A percentile compares a stretch with the other conserved stretches of the same genome.
Evolutionary conservation across 495 filamentous ascomycete genomes (phyloP).

Genomic region (Cercophora scortea): DNA sequence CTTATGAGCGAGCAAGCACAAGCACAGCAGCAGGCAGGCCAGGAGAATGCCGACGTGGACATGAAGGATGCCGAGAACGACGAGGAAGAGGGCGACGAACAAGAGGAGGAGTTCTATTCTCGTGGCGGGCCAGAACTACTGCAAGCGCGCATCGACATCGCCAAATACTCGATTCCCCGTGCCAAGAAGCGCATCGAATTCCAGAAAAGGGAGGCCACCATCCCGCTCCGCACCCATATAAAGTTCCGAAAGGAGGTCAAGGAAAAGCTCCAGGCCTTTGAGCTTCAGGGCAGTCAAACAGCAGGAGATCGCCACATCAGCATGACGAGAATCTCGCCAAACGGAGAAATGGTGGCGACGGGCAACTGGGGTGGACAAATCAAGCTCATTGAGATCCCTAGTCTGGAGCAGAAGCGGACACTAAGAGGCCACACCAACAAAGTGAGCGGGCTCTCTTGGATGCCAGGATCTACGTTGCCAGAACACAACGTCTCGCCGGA

Average conservation of each 20-base stretch:
- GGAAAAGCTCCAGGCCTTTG: constrained; percentile 71
- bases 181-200: constrained; percentile 68
- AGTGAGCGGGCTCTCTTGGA: constrained; percentile 87
- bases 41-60: constrained; percentile 47
- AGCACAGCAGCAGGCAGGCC: constrained; percentile 45
- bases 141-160: constrained; percentile 71
- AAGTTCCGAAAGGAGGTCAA: constrained; percentile 86
- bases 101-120: constrained; percentile 96
- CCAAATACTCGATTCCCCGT: constrained; percentile 74
- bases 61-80: constrained; percentile 62
- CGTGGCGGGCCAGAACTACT: constrained; percentile 67
- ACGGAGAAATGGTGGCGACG: constrained; percentile 73
- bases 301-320: constrained; percentile 84
- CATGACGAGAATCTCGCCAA: constrained; percentile 84
- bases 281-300: constrained; percentile 86
- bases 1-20: constrained; percentile 66
- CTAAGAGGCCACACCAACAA: constrained; percentile 79
- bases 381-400: constrained; percentile 75
- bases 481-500: constrained; percentile 59
- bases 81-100: constrained; percentile 56
- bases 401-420: constrained; percentile 63
- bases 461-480: constrained; percentile 71
- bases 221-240: constrained; percentile 79
- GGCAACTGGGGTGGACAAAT: constrained; percentile 90
- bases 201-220: constrained; percentile 71